Evolutionary conservation across 495 filamentous ascomycete genomes (phyloP), one percentile per base, ranked within the genome.

Genomic region (Lindgomyces ingoldianus): DNA sequence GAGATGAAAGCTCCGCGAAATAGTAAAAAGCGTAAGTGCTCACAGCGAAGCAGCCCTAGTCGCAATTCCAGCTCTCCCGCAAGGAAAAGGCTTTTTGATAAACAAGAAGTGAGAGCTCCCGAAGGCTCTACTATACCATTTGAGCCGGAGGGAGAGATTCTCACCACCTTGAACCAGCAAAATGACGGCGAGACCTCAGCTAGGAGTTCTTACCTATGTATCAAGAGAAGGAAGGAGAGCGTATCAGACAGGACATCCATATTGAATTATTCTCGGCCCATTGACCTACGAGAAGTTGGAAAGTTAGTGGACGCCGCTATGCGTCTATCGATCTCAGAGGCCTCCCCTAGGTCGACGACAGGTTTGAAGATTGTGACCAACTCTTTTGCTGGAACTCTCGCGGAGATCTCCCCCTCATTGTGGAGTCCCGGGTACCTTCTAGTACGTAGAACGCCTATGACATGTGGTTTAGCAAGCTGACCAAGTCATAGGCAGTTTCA

Each of bases 341-440:
- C n/a, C n/a, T 26, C 66, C 0, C 27, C 41, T 4, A 67, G 53
- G 41, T 22, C 63, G 9, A 14, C 27, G 14, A 62, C 59, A 18
- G 64, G 64, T 44, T 19, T 76, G 16, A 71, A 64, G n/a, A 18
- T 67, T 22, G 44, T n/a, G 16, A 41, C 48, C 11, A 67, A 26
- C 14, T 58, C 67, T 14, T 60, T 62, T 14, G 18, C 52, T 42
- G 48, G 47, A 26, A 53, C 47, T 30, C 62, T 75, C 2, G 30
- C 67, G 42, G 67, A 71, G 16, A 44, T 75, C 0, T 60, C 68
- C 14, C 74, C 74, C 1, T 41, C 61, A 3, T 24, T 76, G 16
- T 76, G 66, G 65, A 64, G 68, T 47, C 73, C 70, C 3, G 67
- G 62, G 21, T 68, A 73, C 57, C 62, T 74, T 25, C 26, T 54